Base-by-base conservation (phyloP, 2,329 filamentous ascomycete species). In the Fusarium solani-melongenae region DNA sequence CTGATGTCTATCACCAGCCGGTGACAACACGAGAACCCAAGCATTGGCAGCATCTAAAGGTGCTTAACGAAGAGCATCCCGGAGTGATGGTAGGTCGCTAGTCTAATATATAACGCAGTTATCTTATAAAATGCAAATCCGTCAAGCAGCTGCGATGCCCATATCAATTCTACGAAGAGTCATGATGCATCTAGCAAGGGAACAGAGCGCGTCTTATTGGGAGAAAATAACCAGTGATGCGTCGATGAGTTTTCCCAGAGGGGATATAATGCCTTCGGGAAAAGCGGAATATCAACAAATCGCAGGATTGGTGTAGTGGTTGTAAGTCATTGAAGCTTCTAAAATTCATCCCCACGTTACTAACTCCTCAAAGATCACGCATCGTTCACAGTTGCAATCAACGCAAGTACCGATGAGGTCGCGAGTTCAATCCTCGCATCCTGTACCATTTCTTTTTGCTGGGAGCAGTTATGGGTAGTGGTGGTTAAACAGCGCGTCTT, bases 351-450 rank as follows among this genome's bases (percentile, higher is more conserved):
- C 4, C 10, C 14, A 5, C n/a, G 5, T 31, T 22, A 31, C 56
- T 59, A 59, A 59, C 6, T 9, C 12, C 2, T 11, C 36, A 0
- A 29, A 59, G 57, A 65, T 59, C 33, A 49, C 60, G 60, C 33
- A 38, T 39, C 62, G 61, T 65, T 65, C 55, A 65, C 62, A 61
- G 24, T 36, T 31, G 29, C 20, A 44, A 49, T 27, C 29, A 57
- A 39, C 24, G 12, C 29, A 20, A 68, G 36, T n/a, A 24, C 41
- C 66, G 59, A n/a, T 59, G 41, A 69, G 62, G 66, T 58, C 66
- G 62, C 62, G 66, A 61, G 66, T 69, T 69, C 62, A 51, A 69
- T 22, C 41, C 66, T 61, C 66, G 62, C 59, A 62, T 62, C 59
- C 59, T 62, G 59, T 62, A 62, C n/a, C 7, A 24, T 46, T 46